Percentiles rank a stretch among this genome's conserved stretches.
These are phyloP conservation scores for Symbiodinium pilosum DNA, from an alignment of 73 alveolate genomes.

Conservation along the genomic window DNA sequence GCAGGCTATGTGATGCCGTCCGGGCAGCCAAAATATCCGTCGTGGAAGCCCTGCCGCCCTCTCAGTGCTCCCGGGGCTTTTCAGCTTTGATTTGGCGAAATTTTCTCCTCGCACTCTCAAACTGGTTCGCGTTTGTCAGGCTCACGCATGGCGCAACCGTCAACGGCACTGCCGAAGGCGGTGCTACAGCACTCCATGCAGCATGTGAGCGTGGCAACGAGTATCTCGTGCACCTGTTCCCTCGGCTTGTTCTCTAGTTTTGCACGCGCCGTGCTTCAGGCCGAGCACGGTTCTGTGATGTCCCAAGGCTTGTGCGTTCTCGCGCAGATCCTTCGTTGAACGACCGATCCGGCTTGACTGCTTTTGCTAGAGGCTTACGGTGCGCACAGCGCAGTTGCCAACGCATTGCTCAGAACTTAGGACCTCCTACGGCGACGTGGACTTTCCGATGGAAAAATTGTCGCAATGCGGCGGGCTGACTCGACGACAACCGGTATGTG, in stretches of 20 bases:
- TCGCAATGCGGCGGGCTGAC: not conserved
- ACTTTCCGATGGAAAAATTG: constrained; percentile 12
- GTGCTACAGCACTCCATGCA: constrained; percentile 20
- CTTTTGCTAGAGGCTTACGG: not conserved
- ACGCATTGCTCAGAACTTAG: not conserved
- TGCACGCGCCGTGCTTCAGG: not conserved
- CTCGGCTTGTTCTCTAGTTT: not conserved
- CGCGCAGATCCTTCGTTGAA: constrained; percentile 13
- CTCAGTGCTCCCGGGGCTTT: not conserved
- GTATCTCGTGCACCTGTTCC: not conserved
- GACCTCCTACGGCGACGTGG: constrained; percentile 8
- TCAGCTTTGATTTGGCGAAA: no score
- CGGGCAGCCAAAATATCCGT: not conserved
- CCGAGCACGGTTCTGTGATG: not conserved
- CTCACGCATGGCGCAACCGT: not conserved
- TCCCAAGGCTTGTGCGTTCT: constrained; percentile 17
- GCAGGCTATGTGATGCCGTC: not conserved
- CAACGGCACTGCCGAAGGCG: not conserved
- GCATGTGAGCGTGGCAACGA: constrained; percentile 21
- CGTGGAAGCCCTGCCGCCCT: constrained; percentile 1
- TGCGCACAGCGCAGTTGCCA: not conserved
- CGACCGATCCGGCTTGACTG: not conserved
- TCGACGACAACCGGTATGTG: no score
- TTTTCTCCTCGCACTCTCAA: no score
- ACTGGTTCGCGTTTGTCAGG: not conserved